These are phyloP conservation scores for Eucalyptus sideroxylon DNA, from an alignment of 345 rosid genomes.

Conservation along the genomic window DNA sequence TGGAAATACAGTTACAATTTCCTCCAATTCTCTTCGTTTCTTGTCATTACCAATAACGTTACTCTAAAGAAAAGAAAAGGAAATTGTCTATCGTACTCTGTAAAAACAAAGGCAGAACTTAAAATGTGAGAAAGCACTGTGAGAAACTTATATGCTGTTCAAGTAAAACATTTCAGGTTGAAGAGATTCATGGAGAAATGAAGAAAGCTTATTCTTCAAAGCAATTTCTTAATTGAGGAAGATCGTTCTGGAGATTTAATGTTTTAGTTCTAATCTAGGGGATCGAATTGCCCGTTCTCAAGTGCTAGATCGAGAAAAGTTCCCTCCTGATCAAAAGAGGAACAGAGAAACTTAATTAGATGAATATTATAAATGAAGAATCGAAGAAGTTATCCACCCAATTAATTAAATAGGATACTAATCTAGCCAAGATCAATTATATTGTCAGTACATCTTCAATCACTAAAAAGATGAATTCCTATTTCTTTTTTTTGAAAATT, in stretches of 20 bases:
- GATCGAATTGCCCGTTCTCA: not conserved
- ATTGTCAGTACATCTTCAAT: not conserved
- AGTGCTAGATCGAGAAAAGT: not conserved
- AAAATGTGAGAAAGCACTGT: not conserved
- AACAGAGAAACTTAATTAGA: not conserved
- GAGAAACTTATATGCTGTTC: not conserved
- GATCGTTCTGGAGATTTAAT: not conserved
- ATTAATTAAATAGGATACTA: not conserved
- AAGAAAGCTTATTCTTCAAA: not conserved
- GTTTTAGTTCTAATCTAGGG: not conserved
- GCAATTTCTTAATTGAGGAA: not conserved
- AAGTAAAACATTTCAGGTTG: not conserved
- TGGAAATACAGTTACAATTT: too few relatives aligned
- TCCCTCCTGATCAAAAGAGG: not conserved
- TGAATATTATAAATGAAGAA: too few relatives aligned
- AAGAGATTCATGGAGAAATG: not conserved
- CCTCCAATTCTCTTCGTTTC: too few relatives aligned
- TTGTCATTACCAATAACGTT: not conserved
- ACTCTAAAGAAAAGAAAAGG: not conserved
- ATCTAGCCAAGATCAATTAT: not conserved
- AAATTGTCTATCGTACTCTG: not conserved
- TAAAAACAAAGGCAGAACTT: not conserved
- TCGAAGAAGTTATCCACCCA: not conserved
- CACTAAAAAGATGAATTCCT: not conserved
- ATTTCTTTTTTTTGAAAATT: too few relatives aligned